Evolutionary conservation across 106 monocot species (phyloP).

Genomic region (Narthecium ossifragum): DNA sequence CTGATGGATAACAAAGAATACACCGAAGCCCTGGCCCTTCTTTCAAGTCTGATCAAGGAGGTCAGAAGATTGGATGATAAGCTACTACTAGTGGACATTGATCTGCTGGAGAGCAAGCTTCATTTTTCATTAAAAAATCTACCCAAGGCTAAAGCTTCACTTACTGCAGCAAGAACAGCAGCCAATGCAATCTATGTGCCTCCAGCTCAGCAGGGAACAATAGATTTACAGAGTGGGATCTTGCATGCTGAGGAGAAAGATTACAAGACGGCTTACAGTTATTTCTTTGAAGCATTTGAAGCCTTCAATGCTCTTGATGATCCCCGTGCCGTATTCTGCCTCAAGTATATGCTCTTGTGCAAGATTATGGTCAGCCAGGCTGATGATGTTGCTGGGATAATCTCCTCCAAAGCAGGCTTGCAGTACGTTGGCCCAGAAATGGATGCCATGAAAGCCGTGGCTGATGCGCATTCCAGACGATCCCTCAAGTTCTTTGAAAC

Average conservation of each 20-base stretch:
- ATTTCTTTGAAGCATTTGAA: constrained; percentile 97
- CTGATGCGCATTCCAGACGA: constrained; percentile 79
- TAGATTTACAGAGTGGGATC: constrained; percentile 91
- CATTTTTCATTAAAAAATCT: constrained; percentile 89
- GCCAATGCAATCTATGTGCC: constrained; percentile 97
- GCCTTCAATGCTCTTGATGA: constrained; percentile 89
- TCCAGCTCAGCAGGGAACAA: constrained; percentile 84
- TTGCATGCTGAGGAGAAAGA: constrained; percentile 97
- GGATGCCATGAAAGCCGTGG: constrained; percentile 97
- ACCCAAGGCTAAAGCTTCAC: constrained; percentile 88
- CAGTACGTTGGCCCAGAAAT: constrained; percentile 77
- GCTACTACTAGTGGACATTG: constrained; percentile 82
- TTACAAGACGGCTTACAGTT: constrained; percentile 94
- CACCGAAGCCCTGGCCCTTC: constrained; percentile 68
- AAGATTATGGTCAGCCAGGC: constrained; percentile 98
- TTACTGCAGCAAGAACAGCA: constrained; percentile 92
- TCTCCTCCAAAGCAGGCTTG: constrained; percentile 87
- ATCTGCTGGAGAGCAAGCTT: constrained; percentile 90
- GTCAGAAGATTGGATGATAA: constrained; percentile 93
- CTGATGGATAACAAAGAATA: constrained; percentile 83
- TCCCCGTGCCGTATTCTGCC: constrained; percentile 70
- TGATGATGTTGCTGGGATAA: constrained; percentile 89
- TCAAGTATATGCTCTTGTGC: constrained; percentile 98
- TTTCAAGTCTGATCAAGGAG: constrained; percentile 78
- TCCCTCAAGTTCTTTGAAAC: constrained; percentile 79